Evolutionary conservation across 176 grass and related monocot genomes (phyloP).

Genomic region (Aegilops speltoides): DNA sequence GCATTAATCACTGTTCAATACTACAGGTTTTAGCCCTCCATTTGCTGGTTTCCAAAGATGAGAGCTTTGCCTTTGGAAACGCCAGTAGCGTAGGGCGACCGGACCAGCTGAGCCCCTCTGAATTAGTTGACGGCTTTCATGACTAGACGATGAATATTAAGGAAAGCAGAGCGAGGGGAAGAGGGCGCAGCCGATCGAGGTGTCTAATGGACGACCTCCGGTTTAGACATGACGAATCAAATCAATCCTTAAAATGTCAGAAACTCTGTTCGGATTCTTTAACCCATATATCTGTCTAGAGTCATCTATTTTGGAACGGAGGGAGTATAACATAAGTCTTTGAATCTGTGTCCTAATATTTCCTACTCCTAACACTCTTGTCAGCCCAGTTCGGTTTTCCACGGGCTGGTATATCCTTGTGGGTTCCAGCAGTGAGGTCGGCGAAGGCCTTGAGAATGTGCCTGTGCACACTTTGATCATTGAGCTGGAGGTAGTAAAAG

Average conservation of each 20-base stretch:
- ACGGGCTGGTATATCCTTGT: not conserved
- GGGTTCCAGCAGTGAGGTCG: constrained; percentile 51
- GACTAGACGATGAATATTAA: too few relatives aligned
- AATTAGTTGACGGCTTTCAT: not conserved
- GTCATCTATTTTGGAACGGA: too few relatives aligned
- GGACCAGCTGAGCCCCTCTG: not conserved
- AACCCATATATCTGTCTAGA: too few relatives aligned
- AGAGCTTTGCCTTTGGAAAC: not conserved
- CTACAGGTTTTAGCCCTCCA: not conserved
- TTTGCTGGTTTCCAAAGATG: not conserved
- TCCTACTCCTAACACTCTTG: constrained; percentile 31
- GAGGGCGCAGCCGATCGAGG: too few relatives aligned
- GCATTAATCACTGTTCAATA: not conserved
- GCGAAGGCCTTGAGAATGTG: constrained; percentile 65
- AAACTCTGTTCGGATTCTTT: too few relatives aligned
- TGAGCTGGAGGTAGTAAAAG: constrained; percentile 78
- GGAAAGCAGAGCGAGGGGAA: too few relatives aligned
- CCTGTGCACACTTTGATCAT: constrained; percentile 69
- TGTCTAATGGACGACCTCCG: too few relatives aligned
- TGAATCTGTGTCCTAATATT: not conserved
- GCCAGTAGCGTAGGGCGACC: not conserved
- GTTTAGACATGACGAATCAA: too few relatives aligned
- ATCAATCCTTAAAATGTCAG: too few relatives aligned
- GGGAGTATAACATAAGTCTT: not conserved
- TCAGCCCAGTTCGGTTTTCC: constrained; percentile 4